Evolutionary conservation across 2,329 filamentous ascomycete species (phyloP).

Genomic region (Exophiala bonariae): DNA sequence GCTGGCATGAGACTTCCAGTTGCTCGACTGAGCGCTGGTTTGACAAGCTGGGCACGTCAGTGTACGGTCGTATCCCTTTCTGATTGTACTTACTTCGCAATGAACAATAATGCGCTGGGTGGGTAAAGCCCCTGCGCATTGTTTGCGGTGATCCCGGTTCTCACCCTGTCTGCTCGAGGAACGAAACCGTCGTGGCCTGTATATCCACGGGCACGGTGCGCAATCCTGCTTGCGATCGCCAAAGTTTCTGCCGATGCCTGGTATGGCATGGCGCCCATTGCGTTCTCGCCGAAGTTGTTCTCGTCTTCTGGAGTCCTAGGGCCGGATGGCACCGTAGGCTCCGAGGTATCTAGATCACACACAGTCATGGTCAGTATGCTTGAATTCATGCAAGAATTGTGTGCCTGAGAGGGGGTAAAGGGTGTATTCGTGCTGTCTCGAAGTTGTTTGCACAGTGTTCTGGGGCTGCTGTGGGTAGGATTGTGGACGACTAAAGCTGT

Average conservation of each 20-base stretch:
- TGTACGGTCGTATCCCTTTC: background rate
- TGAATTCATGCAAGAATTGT: too few species aligned
- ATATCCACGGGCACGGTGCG: constrained; percentile 4
- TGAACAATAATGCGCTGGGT: constrained; percentile 39
- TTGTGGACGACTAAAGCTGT: too few species aligned
- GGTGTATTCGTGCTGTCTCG: too few species aligned
- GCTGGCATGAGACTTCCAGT: constrained; percentile 32
- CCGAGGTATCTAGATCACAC: too few species aligned
- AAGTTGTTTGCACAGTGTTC: too few species aligned
- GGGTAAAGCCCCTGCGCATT: constrained; percentile 39
- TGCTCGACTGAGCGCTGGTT: constrained; percentile 30
- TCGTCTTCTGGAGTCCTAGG: too few species aligned
- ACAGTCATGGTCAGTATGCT: too few species aligned
- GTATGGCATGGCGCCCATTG: too few species aligned
- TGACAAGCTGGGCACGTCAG: constrained; percentile 28
- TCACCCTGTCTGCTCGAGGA: constrained; percentile 32
- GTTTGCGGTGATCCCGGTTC: constrained; percentile 30
- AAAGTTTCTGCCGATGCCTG: background rate
- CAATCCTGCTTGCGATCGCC: constrained; percentile 4
- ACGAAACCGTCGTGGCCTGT: constrained; percentile 5
- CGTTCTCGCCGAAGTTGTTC: too few species aligned
- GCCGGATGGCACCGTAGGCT: too few species aligned
- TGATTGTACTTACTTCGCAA: constrained; percentile 37
- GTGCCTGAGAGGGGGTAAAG: too few species aligned
- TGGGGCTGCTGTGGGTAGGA: too few species aligned